Percentiles rank a stretch among this genome's conserved stretches.
Evolutionary conservation across 768 basidiomycete genomes (phyloP).

Genomic region (Udeniomyces megalosporus): DNA sequence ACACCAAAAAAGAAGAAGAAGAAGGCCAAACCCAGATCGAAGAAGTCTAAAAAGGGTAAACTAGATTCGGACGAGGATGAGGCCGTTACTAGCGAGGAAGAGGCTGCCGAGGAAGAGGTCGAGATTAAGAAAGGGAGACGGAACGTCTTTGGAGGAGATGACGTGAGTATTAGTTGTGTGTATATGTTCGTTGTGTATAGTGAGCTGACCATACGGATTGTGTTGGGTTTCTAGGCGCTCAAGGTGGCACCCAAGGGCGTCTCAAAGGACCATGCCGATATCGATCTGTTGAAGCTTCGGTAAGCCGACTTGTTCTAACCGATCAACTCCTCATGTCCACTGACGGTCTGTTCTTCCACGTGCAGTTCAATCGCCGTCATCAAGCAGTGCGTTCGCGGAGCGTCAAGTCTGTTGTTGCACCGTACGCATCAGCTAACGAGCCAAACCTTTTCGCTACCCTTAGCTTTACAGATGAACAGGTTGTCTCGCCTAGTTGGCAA

Average conservation of each 20-base stretch:
- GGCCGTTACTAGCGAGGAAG: conserved; percentile 3
- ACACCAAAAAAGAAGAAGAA: conserved; percentile 22
- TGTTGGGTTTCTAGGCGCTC: not conserved
- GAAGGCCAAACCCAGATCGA: not conserved
- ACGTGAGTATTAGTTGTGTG: conserved; percentile 34
- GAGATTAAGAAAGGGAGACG: conserved; percentile 40
- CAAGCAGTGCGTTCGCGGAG: conserved; percentile 36
- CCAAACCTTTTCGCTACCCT: too few relatives aligned
- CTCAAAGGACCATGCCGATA: conserved; percentile 43
- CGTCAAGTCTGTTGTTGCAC: not conserved
- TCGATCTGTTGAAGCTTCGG: conserved; percentile 75
- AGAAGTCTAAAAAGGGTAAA: too few relatives aligned
- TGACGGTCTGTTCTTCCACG: too few relatives aligned
- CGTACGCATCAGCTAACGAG: too few relatives aligned
- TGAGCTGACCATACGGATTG: not conserved
- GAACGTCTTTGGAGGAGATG: conserved; percentile 74
- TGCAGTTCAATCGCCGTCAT: conserved; percentile 58
- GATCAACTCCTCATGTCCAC: too few relatives aligned
- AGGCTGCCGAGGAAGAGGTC: not conserved
- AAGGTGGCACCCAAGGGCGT: conserved; percentile 14
- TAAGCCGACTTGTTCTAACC: too few relatives aligned
- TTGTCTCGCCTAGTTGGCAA: conserved; percentile 49
- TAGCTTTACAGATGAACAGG: conserved; percentile 65
- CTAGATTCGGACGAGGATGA: not conserved
- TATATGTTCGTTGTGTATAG: conserved; percentile 26